Base-by-base conservation (phyloP, 371 early-diverging fungal species). In the Thermomucor indicae-seudaticae region DNA sequence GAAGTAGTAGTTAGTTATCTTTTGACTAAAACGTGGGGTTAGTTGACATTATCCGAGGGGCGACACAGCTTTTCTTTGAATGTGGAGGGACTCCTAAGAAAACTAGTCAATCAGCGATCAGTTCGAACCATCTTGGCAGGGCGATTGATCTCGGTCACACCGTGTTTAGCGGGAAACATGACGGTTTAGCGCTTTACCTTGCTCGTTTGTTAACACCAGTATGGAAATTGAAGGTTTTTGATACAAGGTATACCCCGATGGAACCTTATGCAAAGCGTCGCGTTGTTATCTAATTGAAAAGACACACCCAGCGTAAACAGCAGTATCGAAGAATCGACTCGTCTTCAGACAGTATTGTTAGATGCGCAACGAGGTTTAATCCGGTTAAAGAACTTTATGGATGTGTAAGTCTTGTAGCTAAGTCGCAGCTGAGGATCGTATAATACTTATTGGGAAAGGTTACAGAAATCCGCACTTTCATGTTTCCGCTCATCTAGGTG, bases 151-250 rank as follows among this genome's bases (percentile, higher is more conserved):
- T 73, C 8, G 58, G 74, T 17, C 81, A 74, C 20, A 63, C 78
- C 0, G 68, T 53, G 17, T 79, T 64, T 42, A 89, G 89, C 49
- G 85, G 83, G 17, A 71, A 73, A 16, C 89, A 92, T 56, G 81
- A 91, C 56, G 93, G 90, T 11, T 67, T 93, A 41, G 82, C 78
- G 4, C 63, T 90, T n/a, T 91, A 86, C 56, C 60, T 95, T 53
- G 74, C 85, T 2, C 83, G 93, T 6, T 45, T 86, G n/a, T 48
- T 95, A 38, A 57, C 79, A 40, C 84, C 91, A 4, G 57, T 91
- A 11, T 95, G 95, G 95, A 79, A 79, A 38, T 61, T 64, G 28
- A 69, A 76, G 24, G 65, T 84, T 7, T 70, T 74, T 48, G 54
- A 49, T 40, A 20, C 43, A 8, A 45, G 53, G 74, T 73, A 67